These are phyloP conservation scores for Geosiphon pyriformis DNA, from an alignment of 192 early-diverging fungal species.

Conservation along the genomic window DNA sequence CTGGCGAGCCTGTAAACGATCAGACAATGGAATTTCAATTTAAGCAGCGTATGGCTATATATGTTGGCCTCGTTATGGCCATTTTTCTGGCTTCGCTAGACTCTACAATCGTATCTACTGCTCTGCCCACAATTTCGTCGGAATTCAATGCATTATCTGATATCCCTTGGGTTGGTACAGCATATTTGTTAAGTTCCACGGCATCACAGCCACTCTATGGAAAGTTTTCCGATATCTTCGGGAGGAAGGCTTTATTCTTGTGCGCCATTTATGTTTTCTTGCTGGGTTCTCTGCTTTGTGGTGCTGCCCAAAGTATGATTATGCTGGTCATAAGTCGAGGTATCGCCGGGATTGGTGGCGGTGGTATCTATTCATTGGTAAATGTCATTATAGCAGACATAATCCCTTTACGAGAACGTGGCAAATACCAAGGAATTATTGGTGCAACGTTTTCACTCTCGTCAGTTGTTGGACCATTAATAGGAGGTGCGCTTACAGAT, in stretches of 20 bases:
- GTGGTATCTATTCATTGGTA: slow-evolving; percentile 39
- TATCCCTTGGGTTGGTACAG: too few species aligned
- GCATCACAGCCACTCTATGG: background rate
- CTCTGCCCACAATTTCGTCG: too few species aligned
- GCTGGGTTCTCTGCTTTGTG: background rate
- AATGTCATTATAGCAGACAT: slow-evolving; percentile 84
- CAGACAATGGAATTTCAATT: too few species aligned
- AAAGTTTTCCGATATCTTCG: background rate
- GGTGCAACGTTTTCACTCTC: slow-evolving; percentile 73
- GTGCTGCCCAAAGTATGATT: slow-evolving; percentile 33
- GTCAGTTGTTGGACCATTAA: slow-evolving; percentile 71
- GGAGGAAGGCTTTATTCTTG: background rate
- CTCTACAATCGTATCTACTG: too few species aligned
- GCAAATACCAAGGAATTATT: slow-evolving; percentile 77
- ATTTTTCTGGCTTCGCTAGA: too few species aligned
- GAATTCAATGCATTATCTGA: too few species aligned
- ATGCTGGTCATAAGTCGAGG: background rate
- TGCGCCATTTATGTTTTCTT: background rate
- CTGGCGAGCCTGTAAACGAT: too few species aligned
- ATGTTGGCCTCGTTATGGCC: too few species aligned
- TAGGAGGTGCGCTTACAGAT: slow-evolving; percentile 82
- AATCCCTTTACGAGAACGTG: slow-evolving; percentile 68
- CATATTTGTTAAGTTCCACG: background rate
- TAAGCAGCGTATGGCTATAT: too few species aligned
- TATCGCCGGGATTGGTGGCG: background rate